Percentiles rank a stretch among this genome's conserved stretches.
These are phyloP conservation scores for Teunomyces barrocoloradensis DNA, from an alignment of 805 yeast genomes.

Conservation along the genomic window DNA sequence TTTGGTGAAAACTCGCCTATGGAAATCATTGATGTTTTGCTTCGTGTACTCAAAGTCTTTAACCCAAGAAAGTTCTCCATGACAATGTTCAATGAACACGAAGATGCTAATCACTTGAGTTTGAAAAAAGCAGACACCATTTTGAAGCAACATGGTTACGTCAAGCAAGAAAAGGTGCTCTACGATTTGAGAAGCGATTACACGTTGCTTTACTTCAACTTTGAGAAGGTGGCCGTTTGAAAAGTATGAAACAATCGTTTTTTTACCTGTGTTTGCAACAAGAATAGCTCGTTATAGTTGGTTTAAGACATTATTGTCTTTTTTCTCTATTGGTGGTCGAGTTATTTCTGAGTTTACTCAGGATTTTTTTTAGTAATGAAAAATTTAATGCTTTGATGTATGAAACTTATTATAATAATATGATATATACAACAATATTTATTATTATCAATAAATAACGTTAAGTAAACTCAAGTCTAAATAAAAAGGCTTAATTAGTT, in stretches of 20 bases:
- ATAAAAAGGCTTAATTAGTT: conserved; percentile 12
- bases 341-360: not conserved
- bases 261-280: conserved; percentile 1
- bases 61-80: conserved; percentile 72
- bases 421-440: conserved; percentile 1
- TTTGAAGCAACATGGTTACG: conserved; percentile 46
- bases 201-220: conserved; percentile 68
- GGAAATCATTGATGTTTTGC: conserved; percentile 54
- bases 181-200: conserved; percentile 73
- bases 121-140: conserved; percentile 3
- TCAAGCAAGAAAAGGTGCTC: conserved; percentile 61
- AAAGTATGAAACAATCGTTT: not conserved
- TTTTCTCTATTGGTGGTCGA: conserved; percentile 15
- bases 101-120: conserved; percentile 8
- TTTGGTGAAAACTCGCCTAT: conserved; percentile 35
- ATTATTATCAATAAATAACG: conserved; percentile 1
- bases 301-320: conserved; percentile 10
- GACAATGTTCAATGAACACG: conserved; percentile 33
- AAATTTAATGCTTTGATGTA: not conserved
- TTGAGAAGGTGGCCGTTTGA: conserved; percentile 33
- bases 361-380: conserved; percentile 1
- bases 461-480: not conserved
- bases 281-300: conserved; percentile 10
- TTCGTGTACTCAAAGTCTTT: conserved; percentile 60
- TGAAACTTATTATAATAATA: conserved; percentile 4